Percentiles rank a stretch among this genome's conserved stretches.
Evolutionary conservation across 2,329 filamentous ascomycete genomes (phyloP).

Genomic region (Beauveria bassiana): DNA sequence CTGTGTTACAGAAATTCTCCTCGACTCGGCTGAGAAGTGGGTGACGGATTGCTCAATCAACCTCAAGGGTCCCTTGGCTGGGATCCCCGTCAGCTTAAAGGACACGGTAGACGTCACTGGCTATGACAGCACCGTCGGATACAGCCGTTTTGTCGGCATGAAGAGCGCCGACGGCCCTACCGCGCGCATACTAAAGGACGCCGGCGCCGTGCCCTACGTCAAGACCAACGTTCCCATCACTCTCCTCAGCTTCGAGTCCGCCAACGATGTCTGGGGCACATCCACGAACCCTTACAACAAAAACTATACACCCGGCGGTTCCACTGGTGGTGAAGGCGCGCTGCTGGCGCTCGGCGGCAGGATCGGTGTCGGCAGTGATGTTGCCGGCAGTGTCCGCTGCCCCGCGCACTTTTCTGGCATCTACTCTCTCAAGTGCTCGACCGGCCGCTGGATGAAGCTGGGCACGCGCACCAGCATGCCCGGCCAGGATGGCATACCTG

Average conservation of each 20-base stretch:
- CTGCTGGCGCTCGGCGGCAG: conserved; percentile 74
- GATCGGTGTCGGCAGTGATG: conserved; percentile 85
- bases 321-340: conserved; percentile 78
- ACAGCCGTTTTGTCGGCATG: conserved; percentile 62
- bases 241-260: conserved; percentile 77
- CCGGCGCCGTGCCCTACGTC: conserved; percentile 81
- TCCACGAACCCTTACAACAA: conserved; percentile 74
- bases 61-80: conserved; percentile 72
- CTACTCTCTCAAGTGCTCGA: conserved; percentile 80
- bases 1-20: conserved; percentile 79
- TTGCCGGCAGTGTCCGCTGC: conserved; percentile 78
- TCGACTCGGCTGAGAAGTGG: conserved; percentile 73
- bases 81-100: conserved; percentile 81
- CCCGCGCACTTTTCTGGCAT: conserved; percentile 88
- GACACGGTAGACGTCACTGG: conserved; percentile 72
- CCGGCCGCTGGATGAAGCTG: conserved; percentile 81
- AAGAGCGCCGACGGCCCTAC: conserved; percentile 60
- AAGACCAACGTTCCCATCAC: conserved; percentile 90
- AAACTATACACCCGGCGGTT: conserved; percentile 83
- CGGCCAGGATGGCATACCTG: conserved; percentile 82
- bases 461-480: conserved; percentile 83
- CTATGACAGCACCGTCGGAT: conserved; percentile 77
- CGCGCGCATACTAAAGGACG: conserved; percentile 73
- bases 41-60: conserved; percentile 51
- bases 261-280: conserved; percentile 71